Base-by-base conservation (phyloP, 768 basidiomycete genomes). In the Termitomyces sp. region DNA sequence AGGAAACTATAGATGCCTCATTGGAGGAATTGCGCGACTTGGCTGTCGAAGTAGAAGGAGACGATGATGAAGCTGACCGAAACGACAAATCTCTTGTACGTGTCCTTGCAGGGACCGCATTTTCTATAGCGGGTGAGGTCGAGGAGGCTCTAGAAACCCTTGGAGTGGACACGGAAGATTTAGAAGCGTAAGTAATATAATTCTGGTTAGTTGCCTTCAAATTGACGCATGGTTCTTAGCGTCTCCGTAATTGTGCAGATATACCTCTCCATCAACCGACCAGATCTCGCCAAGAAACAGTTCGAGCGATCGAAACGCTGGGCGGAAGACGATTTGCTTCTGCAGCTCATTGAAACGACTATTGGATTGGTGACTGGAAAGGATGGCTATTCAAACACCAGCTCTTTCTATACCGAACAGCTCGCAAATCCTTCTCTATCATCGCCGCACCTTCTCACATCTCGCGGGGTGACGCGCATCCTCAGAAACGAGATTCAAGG, bases 71-170 rank as follows among this genome's bases (percentile, higher is more conserved):
- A 50, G 80, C 79, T 0, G 79, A 74, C n/a, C 81, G 85, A 22
- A 79, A 76, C 57, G 92, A 91, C 62, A 91, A 85, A 68, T 82
- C 84, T 20, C 69, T 85, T 45, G 92, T 95, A 6, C 78, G 85
- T 54, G 90, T 92, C 29, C 72, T 92, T 20, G 91, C 92, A 31
- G 93, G 87, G n/a, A 92, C 88, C 13, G 91, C 92, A 0, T 96
- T 96, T 69, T 81, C 86, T 16, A 75, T 83, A 34, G 90, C 90
- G 16, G 88, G 87, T 2, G 94, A 97, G 72, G 73, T 90, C 12
- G 94, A 97, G 71, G 94, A 98, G 72, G 94, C 94, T 2, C 74
- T 97, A 26, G 94, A 96, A 71, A 94, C 91, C 0, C 77, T 98
- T 33, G 86, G 86, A 8, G 82, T 81, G 6, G 87, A 85, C 49